A percentile compares a stretch with the other conserved stretches of the same genome.
These are phyloP conservation scores for Verticillium nubilum DNA, from an alignment of 2,329 filamentous ascomycete species.

Conservation along the genomic window DNA sequence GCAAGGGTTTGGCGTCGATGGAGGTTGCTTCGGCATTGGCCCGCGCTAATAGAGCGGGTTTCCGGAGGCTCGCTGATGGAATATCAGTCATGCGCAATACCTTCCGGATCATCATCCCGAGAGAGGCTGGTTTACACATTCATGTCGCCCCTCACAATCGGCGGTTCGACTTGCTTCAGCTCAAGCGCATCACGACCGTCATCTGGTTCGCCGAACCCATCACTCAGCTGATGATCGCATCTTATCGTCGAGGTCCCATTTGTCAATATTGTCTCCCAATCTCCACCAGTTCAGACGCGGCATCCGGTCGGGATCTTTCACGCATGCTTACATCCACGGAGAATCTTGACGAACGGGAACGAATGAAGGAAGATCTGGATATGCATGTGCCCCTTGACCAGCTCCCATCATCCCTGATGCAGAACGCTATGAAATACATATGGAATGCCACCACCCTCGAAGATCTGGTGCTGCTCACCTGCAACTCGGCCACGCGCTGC, in stretches of 20 bases:
- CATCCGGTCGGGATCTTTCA: neutral
- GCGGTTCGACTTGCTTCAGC: neutral
- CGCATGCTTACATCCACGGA: neutral
- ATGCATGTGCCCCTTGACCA: neutral
- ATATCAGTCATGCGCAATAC: constrained; percentile 1
- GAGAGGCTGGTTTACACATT: constrained; percentile 4
- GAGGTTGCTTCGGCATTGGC: constrained; percentile 5
- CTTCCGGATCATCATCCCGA: neutral
- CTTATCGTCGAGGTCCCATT: neutral
- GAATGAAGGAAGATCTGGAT: neutral
- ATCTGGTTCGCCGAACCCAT: constrained; percentile 3
- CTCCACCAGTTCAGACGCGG: neutral
- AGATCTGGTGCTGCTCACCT: neutral
- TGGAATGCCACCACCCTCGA: neutral
- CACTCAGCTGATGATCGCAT: neutral
- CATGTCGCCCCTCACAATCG: constrained; percentile 4
- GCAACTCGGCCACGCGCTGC: neutral
- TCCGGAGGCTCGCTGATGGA: neutral
- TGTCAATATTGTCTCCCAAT: neutral
- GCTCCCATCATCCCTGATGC: neutral
- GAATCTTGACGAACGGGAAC: neutral
- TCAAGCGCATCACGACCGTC: constrained; percentile 4
- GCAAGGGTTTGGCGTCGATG: constrained; percentile 1
- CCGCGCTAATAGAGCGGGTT: neutral
- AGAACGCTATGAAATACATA: neutral